Percentiles rank a stretch among this genome's conserved stretches.
Evolutionary conservation across 108 stramenopile genomes (phyloP).

Genomic region (Discostella stelligeroides): DNA sequence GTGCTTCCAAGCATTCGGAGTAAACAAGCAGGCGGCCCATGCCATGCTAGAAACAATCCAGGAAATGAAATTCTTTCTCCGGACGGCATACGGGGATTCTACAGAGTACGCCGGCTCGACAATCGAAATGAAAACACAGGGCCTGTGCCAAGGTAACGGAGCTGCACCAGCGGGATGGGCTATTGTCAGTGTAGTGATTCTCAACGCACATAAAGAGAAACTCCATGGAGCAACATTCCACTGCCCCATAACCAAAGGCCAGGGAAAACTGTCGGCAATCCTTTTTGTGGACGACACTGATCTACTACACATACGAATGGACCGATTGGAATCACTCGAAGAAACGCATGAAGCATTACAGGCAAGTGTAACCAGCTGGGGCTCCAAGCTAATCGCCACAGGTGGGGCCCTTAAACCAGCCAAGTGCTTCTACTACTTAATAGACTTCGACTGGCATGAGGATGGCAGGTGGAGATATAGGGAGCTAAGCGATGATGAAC

Average conservation of each 20-base stretch:
- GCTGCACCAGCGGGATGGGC: too few species aligned
- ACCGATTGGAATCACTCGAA: neutral
- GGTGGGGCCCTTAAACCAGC: conserved; percentile 9
- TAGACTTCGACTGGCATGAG: neutral
- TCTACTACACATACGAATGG: conserved; percentile 8
- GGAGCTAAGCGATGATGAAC: too few species aligned
- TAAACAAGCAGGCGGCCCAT: neutral
- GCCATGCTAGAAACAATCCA: conserved; percentile 4
- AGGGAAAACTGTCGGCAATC: conserved; percentile 6
- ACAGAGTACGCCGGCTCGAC: neutral
- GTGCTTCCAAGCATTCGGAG: conserved; percentile 26
- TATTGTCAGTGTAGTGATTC: conserved; percentile 27
- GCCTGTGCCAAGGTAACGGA: conserved; percentile 48
- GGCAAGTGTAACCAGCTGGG: conserved; percentile 2
- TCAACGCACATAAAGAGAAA: conserved; percentile 15
- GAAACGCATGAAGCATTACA: neutral
- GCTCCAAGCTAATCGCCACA: conserved; percentile 5
- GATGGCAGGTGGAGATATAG: neutral
- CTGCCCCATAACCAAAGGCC: conserved; percentile 5
- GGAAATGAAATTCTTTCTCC: too few species aligned
- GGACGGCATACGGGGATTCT: too few species aligned
- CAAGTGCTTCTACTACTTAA: conserved; percentile 12
- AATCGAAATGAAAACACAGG: conserved; percentile 15
- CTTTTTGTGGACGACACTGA: conserved; percentile 46
- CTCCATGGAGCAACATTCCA: conserved; percentile 21